phyloP scores from a whole-genome alignment of 768 basidiomycete genomes.

The Cystobasidium ongulense region DNA sequence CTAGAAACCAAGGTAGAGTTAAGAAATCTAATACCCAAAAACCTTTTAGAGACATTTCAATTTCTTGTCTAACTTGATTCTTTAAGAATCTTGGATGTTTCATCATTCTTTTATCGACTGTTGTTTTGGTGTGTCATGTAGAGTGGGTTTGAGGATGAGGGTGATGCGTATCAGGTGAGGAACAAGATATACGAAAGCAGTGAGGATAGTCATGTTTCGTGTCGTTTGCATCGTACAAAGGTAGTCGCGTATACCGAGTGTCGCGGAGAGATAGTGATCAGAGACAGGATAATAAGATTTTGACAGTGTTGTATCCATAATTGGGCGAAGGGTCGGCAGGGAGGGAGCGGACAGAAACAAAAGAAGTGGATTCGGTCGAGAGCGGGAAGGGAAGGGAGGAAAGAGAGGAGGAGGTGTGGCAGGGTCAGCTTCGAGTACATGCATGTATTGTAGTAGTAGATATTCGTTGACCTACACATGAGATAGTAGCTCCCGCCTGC shows the following conservation, averaged over 20 bases:
- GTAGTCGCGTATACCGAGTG: too few relatives aligned
- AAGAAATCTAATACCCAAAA: slow-evolving; percentile 75
- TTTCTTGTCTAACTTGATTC: slow-evolving; percentile 69
- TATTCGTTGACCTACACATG: slow-evolving; percentile 50
- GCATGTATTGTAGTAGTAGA: background rate
- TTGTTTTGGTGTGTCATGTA: slow-evolving; percentile 34
- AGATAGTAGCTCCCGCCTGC: slow-evolving; percentile 72
- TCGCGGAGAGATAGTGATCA: too few relatives aligned
- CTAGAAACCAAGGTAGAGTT: slow-evolving; percentile 89
- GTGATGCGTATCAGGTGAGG: too few relatives aligned
- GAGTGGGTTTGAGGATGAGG: too few relatives aligned
- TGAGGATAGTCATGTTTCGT: too few relatives aligned
- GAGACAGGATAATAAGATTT: too few relatives aligned
- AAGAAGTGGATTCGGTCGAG: background rate
- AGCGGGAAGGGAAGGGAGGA: background rate
- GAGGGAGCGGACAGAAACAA: background rate
- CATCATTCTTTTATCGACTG: slow-evolving; percentile 95
- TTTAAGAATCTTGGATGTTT: slow-evolving; percentile 85
- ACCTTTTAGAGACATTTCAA: slow-evolving; percentile 60
- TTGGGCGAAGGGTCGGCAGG: too few relatives aligned
- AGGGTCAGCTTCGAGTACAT: background rate
- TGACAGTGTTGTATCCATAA: too few relatives aligned
- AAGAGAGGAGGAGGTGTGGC: background rate
- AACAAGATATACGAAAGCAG: too few relatives aligned
- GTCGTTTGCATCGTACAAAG: too few relatives aligned